A percentile compares a stretch with the other conserved stretches of the same genome.
These are phyloP conservation scores for barley (Hordeum vulgare) DNA, from an alignment of 176 grass and related monocot genomes.

Conservation along the genomic window DNA sequence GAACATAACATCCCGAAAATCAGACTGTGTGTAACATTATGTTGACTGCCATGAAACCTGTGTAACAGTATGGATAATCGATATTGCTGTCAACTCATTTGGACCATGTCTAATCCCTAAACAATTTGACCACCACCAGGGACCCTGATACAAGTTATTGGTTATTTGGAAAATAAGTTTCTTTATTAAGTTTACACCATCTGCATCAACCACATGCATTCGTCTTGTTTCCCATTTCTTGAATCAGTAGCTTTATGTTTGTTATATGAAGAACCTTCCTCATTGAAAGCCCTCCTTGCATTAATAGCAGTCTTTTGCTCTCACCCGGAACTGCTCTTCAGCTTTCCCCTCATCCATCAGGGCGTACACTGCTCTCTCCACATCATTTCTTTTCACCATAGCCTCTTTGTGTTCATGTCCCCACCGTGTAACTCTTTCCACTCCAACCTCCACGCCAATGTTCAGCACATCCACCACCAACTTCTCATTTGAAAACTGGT, in stretches of 20 bases:
- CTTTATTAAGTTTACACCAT: neutral
- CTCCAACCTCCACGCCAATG: conserved; percentile 33
- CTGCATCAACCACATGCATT: conserved; percentile 14
- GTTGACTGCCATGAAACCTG: conserved; percentile 8
- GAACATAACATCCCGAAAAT: conserved; percentile 3
- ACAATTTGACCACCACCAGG: neutral
- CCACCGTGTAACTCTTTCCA: conserved; percentile 18
- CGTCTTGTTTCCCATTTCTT: conserved; percentile 23
- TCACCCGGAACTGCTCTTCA: conserved; percentile 37
- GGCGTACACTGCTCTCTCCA: conserved; percentile 7
- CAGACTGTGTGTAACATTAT: neutral
- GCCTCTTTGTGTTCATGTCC: conserved; percentile 8
- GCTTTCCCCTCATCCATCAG: conserved; percentile 43
- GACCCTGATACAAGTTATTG: neutral
- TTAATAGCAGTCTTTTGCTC: conserved; percentile 32
- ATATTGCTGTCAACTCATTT: neutral
- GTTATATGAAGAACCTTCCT: conserved; percentile 51
- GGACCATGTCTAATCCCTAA: neutral
- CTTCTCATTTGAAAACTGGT: conserved; percentile 55
- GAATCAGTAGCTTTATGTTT: conserved; percentile 45
- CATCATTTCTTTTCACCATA: conserved; percentile 27
- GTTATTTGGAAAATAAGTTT: neutral
- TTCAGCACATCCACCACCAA: conserved; percentile 54
- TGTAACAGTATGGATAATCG: neutral
- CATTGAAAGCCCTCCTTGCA: conserved; percentile 46